These are phyloP conservation scores for Myriangium duriaei DNA, from an alignment of 2,329 filamentous ascomycete genomes.

Conservation along the genomic window DNA sequence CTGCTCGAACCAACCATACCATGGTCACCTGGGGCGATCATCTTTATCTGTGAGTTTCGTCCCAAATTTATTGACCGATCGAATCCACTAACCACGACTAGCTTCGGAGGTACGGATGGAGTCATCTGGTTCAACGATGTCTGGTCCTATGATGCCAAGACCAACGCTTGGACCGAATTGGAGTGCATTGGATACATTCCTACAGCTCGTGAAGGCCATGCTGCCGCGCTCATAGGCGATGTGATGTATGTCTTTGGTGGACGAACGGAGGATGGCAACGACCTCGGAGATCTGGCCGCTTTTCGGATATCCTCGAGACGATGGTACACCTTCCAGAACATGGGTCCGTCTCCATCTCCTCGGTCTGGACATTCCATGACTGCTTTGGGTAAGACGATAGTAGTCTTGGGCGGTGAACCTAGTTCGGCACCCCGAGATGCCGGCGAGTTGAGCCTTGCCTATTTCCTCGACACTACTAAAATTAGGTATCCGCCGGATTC, in stretches of 20 bases:
- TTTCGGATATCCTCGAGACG: slow-evolving; percentile 69
- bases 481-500: slow-evolving; percentile 76
- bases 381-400: slow-evolving; percentile 78
- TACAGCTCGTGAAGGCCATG: slow-evolving; percentile 83
- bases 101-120: slow-evolving; percentile 95
- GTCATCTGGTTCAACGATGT: slow-evolving; percentile 98
- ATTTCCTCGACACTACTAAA: slow-evolving; percentile 87
- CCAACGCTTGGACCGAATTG: slow-evolving; percentile 74
- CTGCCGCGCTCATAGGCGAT: slow-evolving; percentile 83
- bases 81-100: slow-evolving; percentile 26
- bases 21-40: slow-evolving; percentile 86
- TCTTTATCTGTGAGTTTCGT: slow-evolving; percentile 65
- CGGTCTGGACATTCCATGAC: slow-evolving; percentile 98
- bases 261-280: slow-evolving; percentile 81
- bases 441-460: slow-evolving; percentile 76
- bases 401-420: slow-evolving; percentile 87
- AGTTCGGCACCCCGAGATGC: slow-evolving; percentile 73
- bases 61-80: slow-evolving; percentile 5
- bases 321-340: slow-evolving; percentile 99
- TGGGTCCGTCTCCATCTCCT: slow-evolving; percentile 89
- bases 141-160: slow-evolving; percentile 81
- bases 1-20: slow-evolving; percentile 87
- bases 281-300: slow-evolving; percentile 85
- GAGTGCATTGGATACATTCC: slow-evolving; percentile 98
- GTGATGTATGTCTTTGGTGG: slow-evolving; percentile 99